Conservation (phyloP, 108 stramenopile species). For the Aurantiochytrium sp. region DNA sequence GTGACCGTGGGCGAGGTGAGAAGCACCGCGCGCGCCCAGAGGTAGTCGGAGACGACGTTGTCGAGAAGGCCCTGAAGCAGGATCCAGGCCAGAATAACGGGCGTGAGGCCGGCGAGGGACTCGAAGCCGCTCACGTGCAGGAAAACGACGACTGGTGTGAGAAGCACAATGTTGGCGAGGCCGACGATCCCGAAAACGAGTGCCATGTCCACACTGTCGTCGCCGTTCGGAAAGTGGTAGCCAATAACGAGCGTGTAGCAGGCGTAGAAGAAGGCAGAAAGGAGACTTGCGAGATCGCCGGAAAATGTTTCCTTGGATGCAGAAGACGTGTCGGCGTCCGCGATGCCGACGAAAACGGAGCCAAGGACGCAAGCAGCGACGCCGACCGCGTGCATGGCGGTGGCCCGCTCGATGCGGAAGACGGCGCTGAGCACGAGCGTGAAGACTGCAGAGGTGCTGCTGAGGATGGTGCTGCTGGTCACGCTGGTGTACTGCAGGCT, state of each 20-base stretch:
- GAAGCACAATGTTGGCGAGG: slow-evolving; percentile 59
- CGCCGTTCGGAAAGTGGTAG: slow-evolving; percentile 33
- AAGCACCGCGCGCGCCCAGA: slow-evolving; percentile 90
- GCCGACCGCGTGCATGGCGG: slow-evolving; percentile 34
- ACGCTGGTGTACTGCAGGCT: slow-evolving; percentile 76
- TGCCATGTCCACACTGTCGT: slow-evolving; percentile 73
- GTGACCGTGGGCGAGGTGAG: slow-evolving; percentile 92
- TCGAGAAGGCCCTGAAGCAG: slow-evolving; percentile 72
- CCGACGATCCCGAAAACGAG: slow-evolving; percentile 88
- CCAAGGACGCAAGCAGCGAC: slow-evolving; percentile 43
- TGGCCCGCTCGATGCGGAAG: neutral
- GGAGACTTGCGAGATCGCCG: slow-evolving; percentile 27
- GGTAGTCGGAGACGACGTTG: slow-evolving; percentile 81
- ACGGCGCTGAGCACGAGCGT: slow-evolving; percentile 50
- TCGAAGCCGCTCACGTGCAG: slow-evolving; percentile 20
- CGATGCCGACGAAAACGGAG: slow-evolving; percentile 35
- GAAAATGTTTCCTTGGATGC: neutral
- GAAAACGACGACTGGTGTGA: slow-evolving; percentile 58
- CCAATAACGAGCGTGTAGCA: slow-evolving; percentile 47
- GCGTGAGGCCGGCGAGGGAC: neutral
- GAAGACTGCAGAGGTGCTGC: slow-evolving; percentile 81
- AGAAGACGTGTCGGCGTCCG: neutral
- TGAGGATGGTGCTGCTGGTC: slow-evolving; percentile 81
- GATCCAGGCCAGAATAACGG: slow-evolving; percentile 16
- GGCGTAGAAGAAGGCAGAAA: slow-evolving; percentile 39